Percentiles rank a stretch among this genome's conserved stretches.
phyloP scores from a whole-genome alignment of 768 basidiomycete genomes.

The Pisolithus microcarpus region DNA sequence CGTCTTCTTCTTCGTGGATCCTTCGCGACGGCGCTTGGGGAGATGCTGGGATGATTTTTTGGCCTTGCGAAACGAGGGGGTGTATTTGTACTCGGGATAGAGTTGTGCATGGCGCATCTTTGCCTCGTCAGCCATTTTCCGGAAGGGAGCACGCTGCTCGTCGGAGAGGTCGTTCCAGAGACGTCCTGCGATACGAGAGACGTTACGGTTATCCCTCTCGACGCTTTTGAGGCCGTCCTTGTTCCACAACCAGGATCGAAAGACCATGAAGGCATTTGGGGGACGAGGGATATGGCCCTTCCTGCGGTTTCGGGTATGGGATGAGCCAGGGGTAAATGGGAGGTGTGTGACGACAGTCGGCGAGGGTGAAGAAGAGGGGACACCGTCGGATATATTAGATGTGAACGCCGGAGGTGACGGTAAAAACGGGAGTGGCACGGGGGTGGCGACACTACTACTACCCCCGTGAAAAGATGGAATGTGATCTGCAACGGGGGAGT shows the following conservation, averaged over 20 bases:
- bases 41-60: constrained; percentile 28
- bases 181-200: constrained; percentile 62
- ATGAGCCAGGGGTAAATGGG: constrained; percentile 26
- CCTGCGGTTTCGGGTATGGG: constrained; percentile 36
- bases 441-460: too few relatives aligned
- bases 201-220: constrained; percentile 65
- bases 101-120: constrained; percentile 40
- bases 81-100: constrained; percentile 59
- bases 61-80: constrained; percentile 35
- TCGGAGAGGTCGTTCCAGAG: constrained; percentile 55
- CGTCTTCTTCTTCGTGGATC: constrained; percentile 9
- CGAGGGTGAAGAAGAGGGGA: constrained; percentile 5
- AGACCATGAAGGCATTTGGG: constrained; percentile 82
- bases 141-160: constrained; percentile 42
- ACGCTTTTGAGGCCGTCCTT: constrained; percentile 42
- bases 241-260: constrained; percentile 60
- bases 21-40: constrained; percentile 21
- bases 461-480: constrained; percentile 14
- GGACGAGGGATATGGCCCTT: constrained; percentile 63
- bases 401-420: constrained; percentile 17
- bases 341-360: constrained; percentile 19
- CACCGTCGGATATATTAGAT: constrained; percentile 1
- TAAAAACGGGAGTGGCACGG: constrained; percentile 3
- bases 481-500: constrained; percentile 6
- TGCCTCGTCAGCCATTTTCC: constrained; percentile 39